Evolutionary conservation across 1,284 basidiomycete genomes (phyloP), one percentile per base, ranked within the genome.

Genomic region (Pseudozyma sp.): DNA sequence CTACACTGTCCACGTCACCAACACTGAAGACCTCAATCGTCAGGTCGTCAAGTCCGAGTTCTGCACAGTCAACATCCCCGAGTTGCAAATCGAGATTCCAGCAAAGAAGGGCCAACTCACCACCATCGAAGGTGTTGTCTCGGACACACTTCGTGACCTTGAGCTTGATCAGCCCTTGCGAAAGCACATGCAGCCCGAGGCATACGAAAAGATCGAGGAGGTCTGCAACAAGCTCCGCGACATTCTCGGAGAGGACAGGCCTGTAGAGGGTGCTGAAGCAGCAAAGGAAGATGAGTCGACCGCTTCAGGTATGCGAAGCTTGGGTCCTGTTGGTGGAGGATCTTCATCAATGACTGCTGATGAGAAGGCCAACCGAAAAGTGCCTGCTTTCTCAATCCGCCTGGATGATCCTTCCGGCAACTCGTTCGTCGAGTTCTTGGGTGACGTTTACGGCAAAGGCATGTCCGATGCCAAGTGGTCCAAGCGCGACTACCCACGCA

Each of bases 381-480:
- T 95, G 86, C 88, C 87, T 18, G 87, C 91, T 1, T 95, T 99
- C 83, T 95, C 93, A 0, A 84, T 99, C 63, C 90, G 89, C 58
- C 87, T 99, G 36, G 94, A 99, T 82, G 97, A 99, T 84, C 95
- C 96, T 0, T 88, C 93, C 0, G 97, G 97, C 14, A 97, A 97
- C 87, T 96, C 94, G 25, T 99, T 95, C 87, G 73, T 85, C 52
- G 83, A 85, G 62, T 85, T 83, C 59, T 54, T 70, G 47, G 82
- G 82, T 47, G 60, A 76, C 8, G 67, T 81, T 11, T 49, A 77
- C 43, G 77, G 76, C 12, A 53, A 66, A 5, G 83, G 83, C 91
- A 92, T 88, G 87, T 91, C 78, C 39, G 89, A 99, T 86, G 91
- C 94, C 1, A 94, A 95, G 84, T 99, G 97, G 97, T 92, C 90